phyloP scores from a whole-genome alignment of 257 asterid species.

The Nicotiana sylvestris region DNA sequence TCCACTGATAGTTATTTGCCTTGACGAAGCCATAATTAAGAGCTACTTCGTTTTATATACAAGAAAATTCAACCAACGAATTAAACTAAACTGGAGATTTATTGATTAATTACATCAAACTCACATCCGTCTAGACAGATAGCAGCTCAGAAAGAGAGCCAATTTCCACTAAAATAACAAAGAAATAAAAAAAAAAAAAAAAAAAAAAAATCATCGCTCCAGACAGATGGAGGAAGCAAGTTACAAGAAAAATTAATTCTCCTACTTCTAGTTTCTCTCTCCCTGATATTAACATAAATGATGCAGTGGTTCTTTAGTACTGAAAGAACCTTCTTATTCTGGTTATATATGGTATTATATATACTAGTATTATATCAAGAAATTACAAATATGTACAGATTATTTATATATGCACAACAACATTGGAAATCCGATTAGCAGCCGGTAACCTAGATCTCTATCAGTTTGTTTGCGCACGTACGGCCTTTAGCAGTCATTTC shows the following conservation, averaged over 20 bases:
- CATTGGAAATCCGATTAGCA: neutral
- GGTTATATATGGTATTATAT: neutral
- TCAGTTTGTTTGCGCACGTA: neutral
- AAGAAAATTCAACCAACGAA: neutral
- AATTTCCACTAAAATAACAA: neutral
- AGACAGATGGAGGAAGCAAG: conserved; percentile 2
- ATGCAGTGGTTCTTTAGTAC: neutral
- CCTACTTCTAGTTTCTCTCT: conserved; percentile 12
- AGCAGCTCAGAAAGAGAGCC: neutral
- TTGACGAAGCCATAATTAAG: neutral
- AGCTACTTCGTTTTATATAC: neutral
- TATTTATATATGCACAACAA: neutral
- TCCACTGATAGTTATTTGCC: too few species aligned
- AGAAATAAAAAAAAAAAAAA: too few species aligned
- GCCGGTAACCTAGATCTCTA: neutral
- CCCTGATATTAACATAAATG: conserved; percentile 6
- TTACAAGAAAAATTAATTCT: neutral
- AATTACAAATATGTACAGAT: neutral
- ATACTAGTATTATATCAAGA: neutral
- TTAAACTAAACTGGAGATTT: neutral
- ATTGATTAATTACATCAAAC: neutral
- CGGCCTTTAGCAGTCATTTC: neutral
- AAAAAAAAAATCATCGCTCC: neutral
- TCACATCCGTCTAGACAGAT: neutral
- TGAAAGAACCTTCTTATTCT: neutral